Evolutionary conservation across 148 eudicot genomes (phyloP).

Genomic region (Vaccinium vitisidaea): DNA sequence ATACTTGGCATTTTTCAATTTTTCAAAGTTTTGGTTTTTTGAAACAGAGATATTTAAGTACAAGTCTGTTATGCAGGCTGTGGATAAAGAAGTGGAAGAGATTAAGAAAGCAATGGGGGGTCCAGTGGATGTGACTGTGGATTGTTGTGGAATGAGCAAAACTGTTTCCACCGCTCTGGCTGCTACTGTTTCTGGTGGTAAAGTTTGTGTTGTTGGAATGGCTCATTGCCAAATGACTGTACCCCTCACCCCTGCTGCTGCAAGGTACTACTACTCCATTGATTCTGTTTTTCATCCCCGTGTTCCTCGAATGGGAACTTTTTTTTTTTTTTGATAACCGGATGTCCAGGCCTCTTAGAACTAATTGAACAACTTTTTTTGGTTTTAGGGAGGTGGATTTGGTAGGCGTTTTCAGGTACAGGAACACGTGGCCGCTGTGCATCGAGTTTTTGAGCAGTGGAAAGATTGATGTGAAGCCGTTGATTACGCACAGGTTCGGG

Average conservation of each 20-base stretch:
- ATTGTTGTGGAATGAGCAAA: slow-evolving; percentile 82
- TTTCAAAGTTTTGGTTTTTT: not conserved
- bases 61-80: slow-evolving; percentile 37
- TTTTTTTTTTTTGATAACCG: too few relatives aligned
- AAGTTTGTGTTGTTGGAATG: slow-evolving; percentile 86
- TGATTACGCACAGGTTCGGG: slow-evolving; percentile 79
- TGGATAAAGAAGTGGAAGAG: slow-evolving; percentile 43
- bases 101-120: slow-evolving; percentile 64
- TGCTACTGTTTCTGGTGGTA: slow-evolving; percentile 76
- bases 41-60: not conserved
- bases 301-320: too few relatives aligned
- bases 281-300: too few relatives aligned
- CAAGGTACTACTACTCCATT: too few relatives aligned
- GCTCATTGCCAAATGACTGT: slow-evolving; percentile 73
- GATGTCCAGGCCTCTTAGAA: too few relatives aligned
- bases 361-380: not conserved
- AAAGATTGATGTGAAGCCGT: slow-evolving; percentile 81
- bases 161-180: slow-evolving; percentile 78
- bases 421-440: slow-evolving; percentile 89
- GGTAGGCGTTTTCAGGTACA: slow-evolving; percentile 75
- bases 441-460: slow-evolving; percentile 76
- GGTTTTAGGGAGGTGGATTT: slow-evolving; percentile 70
- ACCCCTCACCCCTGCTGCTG: slow-evolving; percentile 85
- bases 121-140: slow-evolving; percentile 59
- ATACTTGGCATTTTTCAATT: not conserved